A percentile compares a stretch with the other conserved stretches of the same genome.
Conservation (phyloP, 805 yeast genomes). For the Zygosaccharomyces siamensis region DNA sequence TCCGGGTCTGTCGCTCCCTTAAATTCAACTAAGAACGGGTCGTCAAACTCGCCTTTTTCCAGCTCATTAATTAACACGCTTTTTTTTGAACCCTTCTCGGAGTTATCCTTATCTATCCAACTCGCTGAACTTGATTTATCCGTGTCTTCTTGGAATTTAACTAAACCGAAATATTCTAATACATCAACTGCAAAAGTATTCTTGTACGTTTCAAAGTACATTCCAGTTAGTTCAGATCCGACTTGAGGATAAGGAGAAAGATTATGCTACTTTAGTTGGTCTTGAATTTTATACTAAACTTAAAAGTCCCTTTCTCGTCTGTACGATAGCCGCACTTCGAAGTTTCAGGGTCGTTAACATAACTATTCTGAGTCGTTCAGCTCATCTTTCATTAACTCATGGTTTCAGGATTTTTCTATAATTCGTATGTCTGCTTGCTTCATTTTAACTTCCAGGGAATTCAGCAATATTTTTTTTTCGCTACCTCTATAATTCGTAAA, state of each 20-base stretch:
- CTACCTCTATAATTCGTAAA: neutral
- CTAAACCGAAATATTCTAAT: conserved; percentile 18
- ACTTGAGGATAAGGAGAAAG: neutral
- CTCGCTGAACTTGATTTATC: neutral
- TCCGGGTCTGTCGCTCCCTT: conserved; percentile 44
- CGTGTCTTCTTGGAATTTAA: conserved; percentile 3
- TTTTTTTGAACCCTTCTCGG: neutral
- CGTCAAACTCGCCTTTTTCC: conserved; percentile 11
- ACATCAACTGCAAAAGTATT: conserved; percentile 27
- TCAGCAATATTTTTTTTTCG: neutral
- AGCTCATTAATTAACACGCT: neutral
- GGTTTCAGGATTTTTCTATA: neutral
- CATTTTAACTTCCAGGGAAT: neutral
- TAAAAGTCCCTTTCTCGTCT: neutral
- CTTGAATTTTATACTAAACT: neutral
- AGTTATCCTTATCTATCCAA: neutral
- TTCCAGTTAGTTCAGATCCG: neutral
- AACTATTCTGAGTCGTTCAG: neutral
- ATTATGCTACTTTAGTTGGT: neutral
- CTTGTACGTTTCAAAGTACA: conserved; percentile 16
- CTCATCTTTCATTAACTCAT: neutral
- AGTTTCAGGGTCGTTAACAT: neutral
- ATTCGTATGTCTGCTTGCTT: neutral
- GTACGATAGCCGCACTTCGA: neutral
- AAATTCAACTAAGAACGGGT: conserved; percentile 30